Evolutionary conservation across 768 basidiomycete genomes (phyloP), one percentile per base, ranked within the genome.

Genomic region (Podaxis carcinomalis): DNA sequence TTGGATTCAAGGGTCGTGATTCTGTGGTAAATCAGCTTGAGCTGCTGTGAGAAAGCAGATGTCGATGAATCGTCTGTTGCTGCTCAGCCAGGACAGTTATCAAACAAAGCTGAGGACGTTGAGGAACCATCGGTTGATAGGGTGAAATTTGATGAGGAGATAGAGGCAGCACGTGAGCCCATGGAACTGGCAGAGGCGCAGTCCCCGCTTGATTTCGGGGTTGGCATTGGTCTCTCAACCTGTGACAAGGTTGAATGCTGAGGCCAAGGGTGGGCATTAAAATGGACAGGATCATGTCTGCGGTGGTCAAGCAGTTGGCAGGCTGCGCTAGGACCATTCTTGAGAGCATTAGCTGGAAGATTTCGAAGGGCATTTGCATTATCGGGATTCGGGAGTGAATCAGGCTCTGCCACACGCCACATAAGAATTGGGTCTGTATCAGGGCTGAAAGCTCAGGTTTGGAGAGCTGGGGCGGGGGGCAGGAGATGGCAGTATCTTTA

Each of bases 281-380:
- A 98, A 10, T 89, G 84, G 32, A 94, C 84, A 0, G 97, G 93
- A 71, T 98, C 93, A 71, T 98, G 92, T 68, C 92, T 87, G 44
- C 91, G 82, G 61, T 91, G 92, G 69, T 98, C 94, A 60, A 94
- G 95, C 0, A 97, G 83, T 62, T 89, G 90, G 42, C 86, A 75
- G 32, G 59, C 59, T 28, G 59, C 59, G 27, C 46, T 54, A 4
- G 80, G 72, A 2, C 78, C 65, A 25, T 69, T 71, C 36, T 71
- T 69, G 27, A 72, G 66, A 16, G 70, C 68, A 16, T 73, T 72
- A 23, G n/a, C n/a, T n/a, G 72, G 62, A 32, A 68, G 68, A 57
- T 68, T 66, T 27, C 75, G 74, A 14, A 76, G 75, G 11, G 73
- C 74, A 66, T 83, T 79, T 0, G 86, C 84, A 66, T 76, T 82